Conservation (phyloP, 2,329 filamentous ascomycete species). For the Microsporum audouinii region DNA sequence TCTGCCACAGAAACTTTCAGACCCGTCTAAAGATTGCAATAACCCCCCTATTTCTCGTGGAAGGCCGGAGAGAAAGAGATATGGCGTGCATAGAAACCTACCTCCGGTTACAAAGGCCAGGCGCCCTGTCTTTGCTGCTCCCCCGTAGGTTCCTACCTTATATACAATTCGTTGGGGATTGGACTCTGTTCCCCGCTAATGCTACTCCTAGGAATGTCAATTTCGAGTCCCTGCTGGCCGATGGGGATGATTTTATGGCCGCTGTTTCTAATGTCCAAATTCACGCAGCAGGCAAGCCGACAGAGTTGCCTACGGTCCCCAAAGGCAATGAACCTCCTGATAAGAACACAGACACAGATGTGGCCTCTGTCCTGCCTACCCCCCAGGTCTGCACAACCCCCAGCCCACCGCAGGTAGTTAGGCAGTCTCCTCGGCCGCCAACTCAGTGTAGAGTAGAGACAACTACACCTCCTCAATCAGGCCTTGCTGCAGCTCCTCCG, state of each 20-base stretch:
- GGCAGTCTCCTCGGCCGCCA: neutral
- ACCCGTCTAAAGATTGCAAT: conserved; percentile 11
- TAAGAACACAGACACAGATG: neutral
- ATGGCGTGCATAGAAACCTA: neutral
- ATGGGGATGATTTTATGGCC: conserved; percentile 15
- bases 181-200: conserved; percentile 5
- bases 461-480: neutral
- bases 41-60: conserved; percentile 3
- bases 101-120: conserved; percentile 6
- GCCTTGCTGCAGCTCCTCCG: neutral
- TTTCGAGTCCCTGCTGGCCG: conserved; percentile 12
- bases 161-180: neutral
- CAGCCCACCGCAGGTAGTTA: too few species aligned
- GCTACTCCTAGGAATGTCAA: conserved; percentile 7
- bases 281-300: neutral
- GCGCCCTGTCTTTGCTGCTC: conserved; percentile 4
- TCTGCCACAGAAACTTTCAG: neutral
- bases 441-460: neutral
- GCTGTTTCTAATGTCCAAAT: conserved; percentile 7
- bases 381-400: neutral
- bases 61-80: neutral
- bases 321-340: neutral
- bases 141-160: conserved; percentile 9
- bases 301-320: neutral
- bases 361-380: neutral